Percentiles rank a stretch among this genome's conserved stretches.
These are phyloP conservation scores for Myxozyma kluyveri DNA, from an alignment of 805 yeast species.

Conservation along the genomic window DNA sequence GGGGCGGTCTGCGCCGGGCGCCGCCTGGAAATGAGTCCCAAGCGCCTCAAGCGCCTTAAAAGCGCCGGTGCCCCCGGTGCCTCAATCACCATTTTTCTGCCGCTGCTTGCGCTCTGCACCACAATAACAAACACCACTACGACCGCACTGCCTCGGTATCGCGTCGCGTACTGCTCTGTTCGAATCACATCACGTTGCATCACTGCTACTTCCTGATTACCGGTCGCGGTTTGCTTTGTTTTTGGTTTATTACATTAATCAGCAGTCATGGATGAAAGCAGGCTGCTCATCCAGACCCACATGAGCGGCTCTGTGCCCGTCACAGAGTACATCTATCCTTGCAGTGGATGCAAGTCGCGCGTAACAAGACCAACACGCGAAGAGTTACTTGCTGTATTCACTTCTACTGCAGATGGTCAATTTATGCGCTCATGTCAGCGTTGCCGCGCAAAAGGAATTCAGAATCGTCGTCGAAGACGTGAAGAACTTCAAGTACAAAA, in stretches of 20 bases:
- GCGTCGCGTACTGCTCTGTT: no score
- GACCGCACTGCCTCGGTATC: no score
- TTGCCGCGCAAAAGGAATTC: conserved; percentile 27
- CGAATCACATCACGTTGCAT: no score
- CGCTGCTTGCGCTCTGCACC: conserved; percentile 7
- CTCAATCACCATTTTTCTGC: conserved; percentile 6
- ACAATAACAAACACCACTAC: conserved; percentile 11
- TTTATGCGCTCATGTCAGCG: conserved; percentile 28
- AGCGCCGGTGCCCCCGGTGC: conserved; percentile 4
- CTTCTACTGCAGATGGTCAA: conserved; percentile 27
- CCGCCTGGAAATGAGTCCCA: no score
- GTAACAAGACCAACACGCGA: conserved; percentile 20
- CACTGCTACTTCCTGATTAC: no score
- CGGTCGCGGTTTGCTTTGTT: no score
- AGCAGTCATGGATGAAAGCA: conserved; percentile 27
- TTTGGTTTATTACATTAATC: no score
- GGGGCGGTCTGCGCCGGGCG: no score
- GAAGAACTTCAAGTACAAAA: conserved; percentile 14
- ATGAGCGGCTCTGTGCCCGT: conserved; percentile 12
- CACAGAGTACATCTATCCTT: conserved; percentile 28
- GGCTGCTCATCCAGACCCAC: conserved; percentile 23
- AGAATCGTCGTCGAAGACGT: conserved; percentile 23
- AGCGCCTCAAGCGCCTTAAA: no score
- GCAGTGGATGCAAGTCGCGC: conserved; percentile 29
- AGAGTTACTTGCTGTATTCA: conserved; percentile 25